phyloP scores from a whole-genome alignment of 345 rosid genomes.

The Ailanthus altissimus region DNA sequence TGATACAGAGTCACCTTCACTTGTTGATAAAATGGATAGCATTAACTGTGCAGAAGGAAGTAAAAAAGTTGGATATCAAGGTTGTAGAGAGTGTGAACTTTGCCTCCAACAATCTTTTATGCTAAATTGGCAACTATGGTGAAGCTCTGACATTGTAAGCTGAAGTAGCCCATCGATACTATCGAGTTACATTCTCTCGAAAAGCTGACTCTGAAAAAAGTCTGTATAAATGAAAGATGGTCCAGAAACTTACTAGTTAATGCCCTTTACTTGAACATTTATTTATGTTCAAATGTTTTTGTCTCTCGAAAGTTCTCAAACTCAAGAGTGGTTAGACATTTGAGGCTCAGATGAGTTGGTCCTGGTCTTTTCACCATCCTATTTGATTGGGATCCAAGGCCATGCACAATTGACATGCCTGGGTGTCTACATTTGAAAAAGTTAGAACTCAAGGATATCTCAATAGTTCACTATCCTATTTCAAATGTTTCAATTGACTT shows the following conservation, averaged over 20 bases:
- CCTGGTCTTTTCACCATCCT: not conserved
- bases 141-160: not conserved
- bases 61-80: too few relatives aligned
- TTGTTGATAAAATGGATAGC: too few relatives aligned
- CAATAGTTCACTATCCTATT: too few relatives aligned
- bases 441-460: too few relatives aligned
- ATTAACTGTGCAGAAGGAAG: too few relatives aligned
- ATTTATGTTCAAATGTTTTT: too few relatives aligned
- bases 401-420: not conserved
- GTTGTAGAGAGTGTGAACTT: too few relatives aligned
- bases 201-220: not conserved
- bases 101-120: not conserved
- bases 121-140: not conserved
- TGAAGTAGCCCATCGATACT: not conserved
- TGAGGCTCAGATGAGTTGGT: too few relatives aligned
- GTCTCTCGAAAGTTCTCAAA: too few relatives aligned
- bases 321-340: too few relatives aligned
- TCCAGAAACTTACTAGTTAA: not conserved
- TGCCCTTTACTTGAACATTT: not conserved
- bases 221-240: not conserved
- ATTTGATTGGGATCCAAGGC: rapidly evolving
- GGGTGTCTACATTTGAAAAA: not conserved
- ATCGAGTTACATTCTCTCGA: not conserved
- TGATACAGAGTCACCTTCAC: too few relatives aligned
- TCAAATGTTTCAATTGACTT: too few relatives aligned